phyloP scores from a whole-genome alignment of 768 basidiomycete species.

The Tricholoma hemisulphureum region DNA sequence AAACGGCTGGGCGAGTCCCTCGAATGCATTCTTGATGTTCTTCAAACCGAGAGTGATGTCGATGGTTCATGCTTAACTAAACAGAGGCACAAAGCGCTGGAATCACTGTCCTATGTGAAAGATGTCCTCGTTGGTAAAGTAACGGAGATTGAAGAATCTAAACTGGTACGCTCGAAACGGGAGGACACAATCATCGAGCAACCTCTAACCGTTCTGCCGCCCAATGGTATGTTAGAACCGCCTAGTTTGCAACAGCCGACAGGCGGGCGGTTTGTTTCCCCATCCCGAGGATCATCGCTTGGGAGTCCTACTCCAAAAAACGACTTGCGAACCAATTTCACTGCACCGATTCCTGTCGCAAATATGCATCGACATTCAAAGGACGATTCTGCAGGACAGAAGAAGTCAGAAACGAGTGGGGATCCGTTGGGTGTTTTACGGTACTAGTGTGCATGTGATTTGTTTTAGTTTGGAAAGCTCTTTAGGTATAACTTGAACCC shows the following conservation, averaged over 20 bases:
- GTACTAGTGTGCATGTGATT: not conserved
- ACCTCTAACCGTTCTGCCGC: not conserved
- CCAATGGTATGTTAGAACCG: slow-evolving; percentile 1
- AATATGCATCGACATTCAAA: not conserved
- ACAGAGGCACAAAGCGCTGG: slow-evolving; percentile 64
- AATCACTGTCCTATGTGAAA: slow-evolving; percentile 73
- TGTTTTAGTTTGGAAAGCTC: too few species aligned
- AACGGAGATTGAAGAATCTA: slow-evolving; percentile 60
- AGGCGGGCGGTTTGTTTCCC: not conserved
- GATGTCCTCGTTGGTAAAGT: slow-evolving; percentile 63
- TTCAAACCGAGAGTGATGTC: slow-evolving; percentile 53
- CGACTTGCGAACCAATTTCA: not conserved
- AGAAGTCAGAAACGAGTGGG: not conserved
- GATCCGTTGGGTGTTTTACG: not conserved
- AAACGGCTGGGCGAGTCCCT: slow-evolving; percentile 67
- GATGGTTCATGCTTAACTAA: slow-evolving; percentile 38
- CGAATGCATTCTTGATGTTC: slow-evolving; percentile 69
- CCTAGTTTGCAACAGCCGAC: not conserved
- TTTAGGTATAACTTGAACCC: too few species aligned
- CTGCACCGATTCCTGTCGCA: not conserved
- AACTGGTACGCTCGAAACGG: slow-evolving; percentile 42
- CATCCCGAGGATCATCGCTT: not conserved
- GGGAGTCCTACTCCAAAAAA: not conserved
- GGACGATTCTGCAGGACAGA: not conserved
- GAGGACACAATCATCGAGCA: not conserved